phyloP scores from a whole-genome alignment of 2,329 filamentous ascomycete species.

The Neopestalotiopsis sp. region DNA sequence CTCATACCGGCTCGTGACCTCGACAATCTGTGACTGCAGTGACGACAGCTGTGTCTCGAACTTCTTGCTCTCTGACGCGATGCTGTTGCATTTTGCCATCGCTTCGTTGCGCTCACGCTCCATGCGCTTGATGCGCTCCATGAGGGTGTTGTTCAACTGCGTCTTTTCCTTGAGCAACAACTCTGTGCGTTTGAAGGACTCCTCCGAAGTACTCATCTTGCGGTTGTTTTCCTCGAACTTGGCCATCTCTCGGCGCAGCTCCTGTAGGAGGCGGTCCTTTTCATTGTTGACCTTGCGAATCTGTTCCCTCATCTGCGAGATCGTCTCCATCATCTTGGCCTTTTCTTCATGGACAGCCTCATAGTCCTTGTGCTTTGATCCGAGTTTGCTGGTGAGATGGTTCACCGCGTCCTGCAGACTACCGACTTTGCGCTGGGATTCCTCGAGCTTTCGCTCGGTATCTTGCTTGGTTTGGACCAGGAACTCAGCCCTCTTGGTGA shows the following conservation, averaged over 20 bases:
- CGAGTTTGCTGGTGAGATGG: not conserved
- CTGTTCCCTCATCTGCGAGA: not conserved
- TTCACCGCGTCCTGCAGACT: not conserved
- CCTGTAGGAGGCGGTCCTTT: not conserved
- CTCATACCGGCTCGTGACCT: not conserved
- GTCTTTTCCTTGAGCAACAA: not conserved
- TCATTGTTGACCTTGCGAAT: not conserved
- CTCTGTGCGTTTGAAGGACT: not conserved
- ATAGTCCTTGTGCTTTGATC: not conserved
- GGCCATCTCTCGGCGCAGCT: constrained; percentile 1
- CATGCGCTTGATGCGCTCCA: not conserved
- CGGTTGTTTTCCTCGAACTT: not conserved
- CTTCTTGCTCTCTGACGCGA: not conserved
- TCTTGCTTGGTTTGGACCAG: not conserved
- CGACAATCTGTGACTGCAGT: not conserved
- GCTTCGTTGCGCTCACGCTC: not conserved
- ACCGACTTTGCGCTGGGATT: not conserved
- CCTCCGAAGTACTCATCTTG: not conserved
- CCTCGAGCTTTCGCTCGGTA: not conserved
- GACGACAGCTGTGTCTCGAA: not conserved
- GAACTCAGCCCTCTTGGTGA: not conserved
- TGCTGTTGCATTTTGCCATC: not conserved
- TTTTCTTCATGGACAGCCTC: not conserved
- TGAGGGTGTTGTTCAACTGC: not conserved
- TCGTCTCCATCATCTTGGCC: not conserved